phyloP scores from a whole-genome alignment of 129 eudicot species.

The Chrysanthemum makinoi region DNA sequence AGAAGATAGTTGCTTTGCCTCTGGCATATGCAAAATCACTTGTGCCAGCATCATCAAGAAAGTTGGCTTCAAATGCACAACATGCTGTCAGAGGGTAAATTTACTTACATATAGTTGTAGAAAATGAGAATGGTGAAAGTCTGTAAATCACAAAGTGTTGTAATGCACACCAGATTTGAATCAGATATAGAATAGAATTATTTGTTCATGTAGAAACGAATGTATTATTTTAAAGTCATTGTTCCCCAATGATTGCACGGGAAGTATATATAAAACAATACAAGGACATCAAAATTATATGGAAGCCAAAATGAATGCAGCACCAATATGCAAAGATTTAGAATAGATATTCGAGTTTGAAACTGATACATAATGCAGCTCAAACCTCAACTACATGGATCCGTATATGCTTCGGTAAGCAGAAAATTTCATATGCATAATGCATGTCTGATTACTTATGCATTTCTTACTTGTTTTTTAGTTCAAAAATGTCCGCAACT shows the following conservation, averaged over 20 bases:
- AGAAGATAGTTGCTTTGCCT: conserved; percentile 81
- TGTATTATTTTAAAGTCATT: neutral
- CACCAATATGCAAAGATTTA: too few relatives aligned
- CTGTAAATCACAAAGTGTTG: conserved; percentile 33
- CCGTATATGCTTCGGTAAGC: too few relatives aligned
- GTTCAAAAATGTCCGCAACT: too few relatives aligned
- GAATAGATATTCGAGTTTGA: too few relatives aligned
- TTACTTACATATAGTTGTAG: conserved; percentile 33
- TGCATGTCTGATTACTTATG: too few relatives aligned
- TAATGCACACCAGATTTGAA: conserved; percentile 12
- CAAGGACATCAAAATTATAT: too few relatives aligned
- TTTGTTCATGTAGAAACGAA: conserved; percentile 14
- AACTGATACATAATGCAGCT: too few relatives aligned
- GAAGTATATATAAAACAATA: neutral
- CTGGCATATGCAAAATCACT: conserved; percentile 77
- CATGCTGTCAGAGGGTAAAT: conserved; percentile 26
- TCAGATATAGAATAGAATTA: conserved; percentile 32
- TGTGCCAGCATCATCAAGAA: conserved; percentile 57
- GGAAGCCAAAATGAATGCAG: too few relatives aligned
- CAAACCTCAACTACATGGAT: too few relatives aligned
- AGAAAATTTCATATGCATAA: too few relatives aligned
- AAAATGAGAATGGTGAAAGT: conserved; percentile 26
- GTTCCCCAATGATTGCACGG: too few relatives aligned
- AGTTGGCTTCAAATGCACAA: conserved; percentile 23
- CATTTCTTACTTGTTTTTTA: too few relatives aligned